A percentile compares a stretch with the other conserved stretches of the same genome.
These are phyloP conservation scores for Patellifolia procumbens DNA, from an alignment of 179 eudicot genomes.

Conservation along the genomic window DNA sequence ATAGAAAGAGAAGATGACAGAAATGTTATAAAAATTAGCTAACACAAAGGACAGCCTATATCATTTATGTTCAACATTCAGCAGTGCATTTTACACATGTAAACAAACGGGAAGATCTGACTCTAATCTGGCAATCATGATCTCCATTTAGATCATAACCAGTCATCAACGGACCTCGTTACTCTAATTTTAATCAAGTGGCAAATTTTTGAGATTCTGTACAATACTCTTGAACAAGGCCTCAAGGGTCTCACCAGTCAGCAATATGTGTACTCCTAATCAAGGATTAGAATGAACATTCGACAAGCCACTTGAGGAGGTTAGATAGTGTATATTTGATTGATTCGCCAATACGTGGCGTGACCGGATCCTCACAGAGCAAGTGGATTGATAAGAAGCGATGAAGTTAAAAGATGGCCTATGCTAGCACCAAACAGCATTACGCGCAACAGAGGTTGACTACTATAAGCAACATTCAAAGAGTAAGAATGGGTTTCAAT, in stretches of 20 bases:
- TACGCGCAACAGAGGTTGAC: not conserved
- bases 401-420: not conserved
- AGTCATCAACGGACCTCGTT: not conserved
- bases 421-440: not conserved
- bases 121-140: not conserved
- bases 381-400: not conserved
- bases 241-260: too few relatives aligned
- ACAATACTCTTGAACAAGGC: too few relatives aligned
- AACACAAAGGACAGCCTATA: not conserved
- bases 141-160: not conserved
- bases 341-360: not conserved
- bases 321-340: too few relatives aligned
- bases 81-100: not conserved
- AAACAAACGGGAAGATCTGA: not conserved
- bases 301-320: too few relatives aligned
- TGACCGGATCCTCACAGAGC: not conserved
- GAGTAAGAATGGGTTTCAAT: not conserved
- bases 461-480: not conserved
- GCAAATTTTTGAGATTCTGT: not conserved
- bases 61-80: not conserved
- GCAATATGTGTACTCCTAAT: not conserved
- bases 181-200: not conserved
- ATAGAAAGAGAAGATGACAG: not conserved
- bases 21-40: not conserved
- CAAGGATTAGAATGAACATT: not conserved